Evolutionary conservation across 371 early-diverging fungal species (phyloP).

Genomic region (Lichtheimia corymbifera): DNA sequence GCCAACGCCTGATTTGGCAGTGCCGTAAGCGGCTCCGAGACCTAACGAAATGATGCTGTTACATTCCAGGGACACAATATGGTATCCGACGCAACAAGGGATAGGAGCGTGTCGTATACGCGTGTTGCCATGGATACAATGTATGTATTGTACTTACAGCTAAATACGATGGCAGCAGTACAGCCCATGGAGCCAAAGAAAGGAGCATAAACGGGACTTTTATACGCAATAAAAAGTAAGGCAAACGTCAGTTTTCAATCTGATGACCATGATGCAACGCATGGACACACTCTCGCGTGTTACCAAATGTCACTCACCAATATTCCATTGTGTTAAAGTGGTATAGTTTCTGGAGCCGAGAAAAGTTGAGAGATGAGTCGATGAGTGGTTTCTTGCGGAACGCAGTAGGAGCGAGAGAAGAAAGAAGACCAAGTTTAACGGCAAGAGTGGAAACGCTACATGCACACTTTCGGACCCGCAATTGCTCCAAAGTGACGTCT

Average conservation of each 20-base stretch:
- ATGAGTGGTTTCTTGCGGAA: no score
- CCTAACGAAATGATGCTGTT: slow-evolving; percentile 44
- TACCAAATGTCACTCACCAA: no score
- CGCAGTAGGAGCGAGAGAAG: slow-evolving; percentile 1
- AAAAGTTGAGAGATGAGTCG: no score
- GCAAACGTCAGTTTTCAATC: slow-evolving; percentile 1
- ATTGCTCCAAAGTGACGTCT: no score
- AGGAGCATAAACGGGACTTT: slow-evolving; percentile 94
- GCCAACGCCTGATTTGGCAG: slow-evolving; percentile 96
- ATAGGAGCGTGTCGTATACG: neutral
- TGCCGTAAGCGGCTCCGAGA: slow-evolving; percentile 97
- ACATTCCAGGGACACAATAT: neutral
- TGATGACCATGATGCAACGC: neutral
- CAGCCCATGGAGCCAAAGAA: slow-evolving; percentile 97
- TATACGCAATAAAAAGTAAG: slow-evolving; percentile 17
- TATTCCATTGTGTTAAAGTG: no score
- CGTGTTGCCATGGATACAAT: no score
- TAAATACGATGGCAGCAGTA: slow-evolving; percentile 94
- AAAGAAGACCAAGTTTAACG: slow-evolving; percentile 5
- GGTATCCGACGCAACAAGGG: neutral
- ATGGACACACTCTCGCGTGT: no score
- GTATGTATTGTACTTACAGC: slow-evolving; percentile 90
- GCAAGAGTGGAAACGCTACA: neutral
- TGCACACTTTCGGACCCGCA: no score
- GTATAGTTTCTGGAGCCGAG: no score